Conservation (phyloP, 164 flowering plant species). For the Magnolia changhungtana region DNA sequence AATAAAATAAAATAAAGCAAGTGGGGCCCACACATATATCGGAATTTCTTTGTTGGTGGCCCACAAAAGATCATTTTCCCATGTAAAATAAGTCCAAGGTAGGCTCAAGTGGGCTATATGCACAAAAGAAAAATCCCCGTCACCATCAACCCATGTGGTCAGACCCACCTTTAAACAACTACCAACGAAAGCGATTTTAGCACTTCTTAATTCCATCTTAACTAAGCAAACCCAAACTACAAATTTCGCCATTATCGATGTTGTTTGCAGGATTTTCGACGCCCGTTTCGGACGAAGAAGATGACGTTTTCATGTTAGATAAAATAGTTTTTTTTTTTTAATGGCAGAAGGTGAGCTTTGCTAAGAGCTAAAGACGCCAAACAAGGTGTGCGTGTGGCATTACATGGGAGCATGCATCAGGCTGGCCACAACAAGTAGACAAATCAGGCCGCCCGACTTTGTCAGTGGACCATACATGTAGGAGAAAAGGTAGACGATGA, state of each 20-base stretch:
- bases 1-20: too few species aligned
- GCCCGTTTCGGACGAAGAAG: conserved; percentile 1
- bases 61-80: background rate
- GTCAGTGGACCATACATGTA: background rate
- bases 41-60: too few species aligned
- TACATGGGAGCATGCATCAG: background rate
- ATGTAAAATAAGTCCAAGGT: background rate
- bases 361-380: background rate
- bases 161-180: background rate
- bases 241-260: conserved; percentile 6
- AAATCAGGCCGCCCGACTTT: background rate
- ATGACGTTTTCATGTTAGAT: background rate
- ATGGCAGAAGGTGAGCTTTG: background rate
- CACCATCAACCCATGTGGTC: conserved; percentile 3
- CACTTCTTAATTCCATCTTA: background rate
- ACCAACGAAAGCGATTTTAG: background rate
- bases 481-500: background rate
- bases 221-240: background rate
- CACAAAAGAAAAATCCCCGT: background rate
- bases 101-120: background rate
- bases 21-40: too few species aligned
- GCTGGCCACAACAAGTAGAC: background rate
- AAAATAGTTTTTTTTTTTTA: background rate
- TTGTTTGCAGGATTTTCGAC: conserved; percentile 11
- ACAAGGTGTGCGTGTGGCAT: background rate